Conservation (phyloP, 768 basidiomycete species). For the Cantharellus cinnabarinus region DNA sequence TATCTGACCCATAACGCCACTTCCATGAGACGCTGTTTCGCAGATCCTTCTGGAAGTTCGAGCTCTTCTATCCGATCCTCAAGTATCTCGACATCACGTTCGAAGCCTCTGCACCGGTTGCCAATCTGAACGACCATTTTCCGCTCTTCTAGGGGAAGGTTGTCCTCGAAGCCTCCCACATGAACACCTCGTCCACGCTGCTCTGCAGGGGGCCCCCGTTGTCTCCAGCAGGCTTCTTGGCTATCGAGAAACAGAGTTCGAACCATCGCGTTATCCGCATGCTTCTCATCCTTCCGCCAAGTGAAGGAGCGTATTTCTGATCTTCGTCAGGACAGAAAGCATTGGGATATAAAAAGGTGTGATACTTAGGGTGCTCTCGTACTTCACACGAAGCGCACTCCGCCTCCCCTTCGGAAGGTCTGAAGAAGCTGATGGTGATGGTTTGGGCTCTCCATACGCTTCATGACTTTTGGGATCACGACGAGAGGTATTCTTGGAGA, state of each 20-base stretch:
- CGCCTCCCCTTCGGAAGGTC: no score
- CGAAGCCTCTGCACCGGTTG: neutral
- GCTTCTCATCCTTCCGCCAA: neutral
- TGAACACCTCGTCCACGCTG: neutral
- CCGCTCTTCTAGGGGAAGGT: neutral
- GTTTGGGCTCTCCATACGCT: no score
- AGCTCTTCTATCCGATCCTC: neutral
- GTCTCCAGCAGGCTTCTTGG: neutral
- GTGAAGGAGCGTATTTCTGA: neutral
- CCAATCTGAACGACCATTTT: neutral
- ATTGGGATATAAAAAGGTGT: neutral
- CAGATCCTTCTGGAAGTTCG: no score
- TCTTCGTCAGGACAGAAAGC: neutral
- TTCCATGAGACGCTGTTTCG: no score
- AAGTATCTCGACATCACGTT: neutral
- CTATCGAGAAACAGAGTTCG: neutral
- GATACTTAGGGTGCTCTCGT: no score
- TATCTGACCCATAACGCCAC: no score
- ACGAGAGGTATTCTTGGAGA: no score
- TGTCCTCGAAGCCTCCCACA: neutral
- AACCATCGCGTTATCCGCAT: neutral
- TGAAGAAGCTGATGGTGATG: no score
- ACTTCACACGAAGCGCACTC: no score
- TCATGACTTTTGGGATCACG: no score
- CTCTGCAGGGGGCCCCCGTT: neutral